These are phyloP conservation scores for Cryptomeria japonica DNA, from an alignment of 75 land plant species.

Conservation along the genomic window DNA sequence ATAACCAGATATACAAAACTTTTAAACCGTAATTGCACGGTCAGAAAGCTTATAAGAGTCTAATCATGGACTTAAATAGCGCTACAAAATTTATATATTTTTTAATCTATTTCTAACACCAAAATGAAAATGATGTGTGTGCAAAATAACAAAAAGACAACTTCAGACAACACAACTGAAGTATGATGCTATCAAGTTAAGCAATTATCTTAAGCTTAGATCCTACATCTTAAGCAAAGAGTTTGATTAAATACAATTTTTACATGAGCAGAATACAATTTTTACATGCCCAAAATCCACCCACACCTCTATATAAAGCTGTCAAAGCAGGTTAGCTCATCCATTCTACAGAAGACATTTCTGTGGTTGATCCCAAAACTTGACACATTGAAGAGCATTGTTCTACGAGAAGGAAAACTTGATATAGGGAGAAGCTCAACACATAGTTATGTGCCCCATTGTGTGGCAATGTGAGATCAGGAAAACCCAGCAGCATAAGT, in stretches of 20 bases:
- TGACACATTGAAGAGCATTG: neutral
- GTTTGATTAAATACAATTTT: neutral
- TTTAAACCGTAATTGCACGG: neutral
- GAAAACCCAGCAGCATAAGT: neutral
- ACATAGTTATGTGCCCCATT: neutral
- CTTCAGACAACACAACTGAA: neutral
- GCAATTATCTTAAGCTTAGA: neutral
- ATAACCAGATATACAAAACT: neutral
- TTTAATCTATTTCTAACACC: neutral
- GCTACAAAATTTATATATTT: neutral
- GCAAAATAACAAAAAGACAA: neutral
- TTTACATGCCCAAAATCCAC: neutral
- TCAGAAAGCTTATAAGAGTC: neutral
- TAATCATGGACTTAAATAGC: neutral
- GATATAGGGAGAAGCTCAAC: neutral
- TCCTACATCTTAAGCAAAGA: neutral
- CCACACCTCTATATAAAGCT: neutral
- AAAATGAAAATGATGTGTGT: neutral
- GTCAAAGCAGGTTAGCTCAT: neutral
- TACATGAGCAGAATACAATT: neutral
- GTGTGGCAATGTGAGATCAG: too few species aligned
- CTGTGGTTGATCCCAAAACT: neutral
- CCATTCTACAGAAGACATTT: neutral
- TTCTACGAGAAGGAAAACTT: neutral
- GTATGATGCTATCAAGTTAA: neutral